Conservation (phyloP, 495 filamentous ascomycete species). For the Penicillium bovifimosum region DNA sequence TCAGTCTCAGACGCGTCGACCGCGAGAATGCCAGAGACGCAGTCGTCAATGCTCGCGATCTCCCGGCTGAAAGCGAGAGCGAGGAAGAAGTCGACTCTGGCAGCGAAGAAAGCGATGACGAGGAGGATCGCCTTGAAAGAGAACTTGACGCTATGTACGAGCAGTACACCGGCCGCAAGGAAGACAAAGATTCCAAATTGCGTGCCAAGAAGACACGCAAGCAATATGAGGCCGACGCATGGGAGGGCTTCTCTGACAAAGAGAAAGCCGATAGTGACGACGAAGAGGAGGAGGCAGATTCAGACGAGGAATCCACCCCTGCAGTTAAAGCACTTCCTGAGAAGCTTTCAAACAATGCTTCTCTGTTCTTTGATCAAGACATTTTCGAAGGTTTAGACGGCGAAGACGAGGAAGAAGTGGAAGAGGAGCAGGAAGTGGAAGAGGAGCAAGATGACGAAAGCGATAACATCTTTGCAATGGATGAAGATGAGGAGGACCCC, state of each 20-base stretch:
- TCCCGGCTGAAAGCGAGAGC: conserved; percentile 46
- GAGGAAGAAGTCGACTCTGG: conserved; percentile 57
- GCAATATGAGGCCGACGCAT: conserved; percentile 79
- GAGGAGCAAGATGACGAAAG: conserved; percentile 41
- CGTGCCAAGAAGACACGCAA: conserved; percentile 82
- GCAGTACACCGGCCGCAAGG: conserved; percentile 73
- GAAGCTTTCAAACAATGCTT: conserved; percentile 73
- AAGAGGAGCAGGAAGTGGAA: conserved; percentile 32
- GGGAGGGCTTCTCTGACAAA: conserved; percentile 78
- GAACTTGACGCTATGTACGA: conserved; percentile 85
- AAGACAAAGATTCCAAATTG: conserved; percentile 75
- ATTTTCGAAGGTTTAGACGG: conserved; percentile 80
- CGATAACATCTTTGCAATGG: conserved; percentile 26
- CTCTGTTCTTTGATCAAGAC: conserved; percentile 90
- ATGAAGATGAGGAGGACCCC: conserved; percentile 15
- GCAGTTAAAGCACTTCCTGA: conserved; percentile 40
- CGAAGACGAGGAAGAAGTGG: conserved; percentile 37
- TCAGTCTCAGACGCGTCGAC: conserved; percentile 74
- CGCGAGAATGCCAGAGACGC: conserved; percentile 62
- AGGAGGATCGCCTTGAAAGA: conserved; percentile 72
- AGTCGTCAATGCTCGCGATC: conserved; percentile 75
- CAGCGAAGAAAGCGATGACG: conserved; percentile 63
- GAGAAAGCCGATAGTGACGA: conserved; percentile 50
- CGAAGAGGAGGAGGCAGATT: conserved; percentile 47
- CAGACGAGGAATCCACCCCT: conserved; percentile 39